These are phyloP conservation scores for Pulveroboletus sp. DNA, from an alignment of 768 basidiomycete species.

Conservation along the genomic window DNA sequence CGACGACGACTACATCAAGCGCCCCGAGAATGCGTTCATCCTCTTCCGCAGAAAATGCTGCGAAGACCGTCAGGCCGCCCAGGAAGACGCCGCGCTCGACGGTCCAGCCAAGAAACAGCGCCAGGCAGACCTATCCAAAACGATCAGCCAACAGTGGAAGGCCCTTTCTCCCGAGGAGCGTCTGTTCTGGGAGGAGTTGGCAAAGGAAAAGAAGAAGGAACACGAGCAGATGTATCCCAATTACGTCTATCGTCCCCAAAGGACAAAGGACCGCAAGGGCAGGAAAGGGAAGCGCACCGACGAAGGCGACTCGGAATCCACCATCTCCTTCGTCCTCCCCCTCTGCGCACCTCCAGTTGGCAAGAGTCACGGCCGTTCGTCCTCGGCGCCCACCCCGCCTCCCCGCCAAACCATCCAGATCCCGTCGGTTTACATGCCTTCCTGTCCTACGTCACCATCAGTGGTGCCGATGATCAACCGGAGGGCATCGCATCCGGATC, in stretches of 20 bases:
- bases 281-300: constrained; percentile 37
- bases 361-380: constrained; percentile 43
- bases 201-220: constrained; percentile 77
- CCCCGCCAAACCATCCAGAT: constrained; percentile 67
- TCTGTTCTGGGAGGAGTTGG: constrained; percentile 68
- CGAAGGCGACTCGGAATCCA: constrained; percentile 48
- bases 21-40: constrained; percentile 82
- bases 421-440: constrained; percentile 59
- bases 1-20: constrained; percentile 80
- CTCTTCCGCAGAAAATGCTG: constrained; percentile 77
- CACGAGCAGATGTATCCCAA: constrained; percentile 70
- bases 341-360: constrained; percentile 36
- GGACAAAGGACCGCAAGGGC: constrained; percentile 44
- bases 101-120: constrained; percentile 65
- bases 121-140: constrained; percentile 76
- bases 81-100: constrained; percentile 40
- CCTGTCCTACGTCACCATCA: constrained; percentile 61
- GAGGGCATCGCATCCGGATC: constrained; percentile 49
- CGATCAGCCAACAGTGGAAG: constrained; percentile 80
- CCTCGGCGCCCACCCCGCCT: constrained; percentile 60
- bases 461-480: constrained; percentile 53
- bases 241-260: constrained; percentile 76
- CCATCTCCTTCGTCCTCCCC: constrained; percentile 45
- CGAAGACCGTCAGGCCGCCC: constrained; percentile 59
- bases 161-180: constrained; percentile 59